Evolutionary conservation across 1,284 basidiomycete species (phyloP).

Genomic region (Trichosporon sp.): DNA sequence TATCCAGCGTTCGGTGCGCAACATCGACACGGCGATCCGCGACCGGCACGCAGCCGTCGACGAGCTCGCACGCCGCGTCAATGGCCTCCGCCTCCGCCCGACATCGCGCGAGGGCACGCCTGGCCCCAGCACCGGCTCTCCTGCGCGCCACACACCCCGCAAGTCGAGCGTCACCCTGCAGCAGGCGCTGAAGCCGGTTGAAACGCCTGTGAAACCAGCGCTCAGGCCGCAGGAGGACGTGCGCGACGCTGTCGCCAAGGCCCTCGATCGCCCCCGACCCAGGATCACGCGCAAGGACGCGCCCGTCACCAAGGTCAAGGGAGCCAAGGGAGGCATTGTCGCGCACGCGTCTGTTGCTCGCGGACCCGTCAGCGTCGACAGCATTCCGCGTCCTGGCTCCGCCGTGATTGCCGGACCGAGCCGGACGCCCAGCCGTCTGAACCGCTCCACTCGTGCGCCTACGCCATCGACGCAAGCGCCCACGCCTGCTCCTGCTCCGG

Average conservation of each 20-base stretch:
- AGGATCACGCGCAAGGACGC: background rate
- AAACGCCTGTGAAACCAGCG: conserved; percentile 11
- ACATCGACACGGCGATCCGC: conserved; percentile 57
- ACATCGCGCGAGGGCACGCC: conserved; percentile 24
- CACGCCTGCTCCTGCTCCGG: conserved; percentile 4
- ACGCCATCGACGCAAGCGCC: conserved; percentile 25
- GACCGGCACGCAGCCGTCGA: conserved; percentile 57
- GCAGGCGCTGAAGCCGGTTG: conserved; percentile 19
- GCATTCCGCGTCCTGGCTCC: conserved; percentile 26
- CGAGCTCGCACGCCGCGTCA: conserved; percentile 56
- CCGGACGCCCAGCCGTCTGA: conserved; percentile 3
- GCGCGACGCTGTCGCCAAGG: conserved; percentile 18
- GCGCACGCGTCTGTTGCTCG: conserved; percentile 31
- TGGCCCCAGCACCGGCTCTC: conserved; percentile 7
- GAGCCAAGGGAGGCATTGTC: conserved; percentile 24
- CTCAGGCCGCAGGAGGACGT: conserved; percentile 27
- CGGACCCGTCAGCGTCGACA: conserved; percentile 31
- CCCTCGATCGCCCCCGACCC: conserved; percentile 18
- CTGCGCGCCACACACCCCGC: conserved; percentile 14
- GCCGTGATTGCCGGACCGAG: conserved; percentile 1
- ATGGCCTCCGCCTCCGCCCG: conserved; percentile 41
- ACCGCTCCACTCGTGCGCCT: conserved; percentile 32
- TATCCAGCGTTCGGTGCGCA: conserved; percentile 58
- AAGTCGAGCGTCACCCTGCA: conserved; percentile 8
- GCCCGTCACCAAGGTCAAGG: conserved; percentile 23